phyloP scores from a whole-genome alignment of 179 eudicot species.

The Carnegiea gigantea region DNA sequence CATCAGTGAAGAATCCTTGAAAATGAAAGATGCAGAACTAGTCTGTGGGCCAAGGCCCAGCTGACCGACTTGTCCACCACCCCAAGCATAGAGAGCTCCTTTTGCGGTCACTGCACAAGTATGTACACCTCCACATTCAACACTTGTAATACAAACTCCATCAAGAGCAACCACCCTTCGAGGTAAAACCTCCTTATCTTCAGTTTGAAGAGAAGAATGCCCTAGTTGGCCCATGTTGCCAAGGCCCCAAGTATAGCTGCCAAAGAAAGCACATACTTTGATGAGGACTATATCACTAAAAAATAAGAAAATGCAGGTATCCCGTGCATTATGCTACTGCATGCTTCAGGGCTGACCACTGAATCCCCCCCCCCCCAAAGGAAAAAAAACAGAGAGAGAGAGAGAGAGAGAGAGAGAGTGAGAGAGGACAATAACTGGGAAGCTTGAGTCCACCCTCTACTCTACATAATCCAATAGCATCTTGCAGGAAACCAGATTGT shows the following conservation, averaged over 20 bases:
- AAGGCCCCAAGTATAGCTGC: constrained; percentile 96
- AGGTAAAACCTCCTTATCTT: constrained; percentile 83
- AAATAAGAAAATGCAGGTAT: too few relatives aligned
- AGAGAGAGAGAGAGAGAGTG: too few relatives aligned
- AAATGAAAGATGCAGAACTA: constrained; percentile 61
- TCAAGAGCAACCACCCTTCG: constrained; percentile 87
- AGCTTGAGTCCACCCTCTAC: too few relatives aligned
- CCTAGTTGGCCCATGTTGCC: constrained; percentile 98
- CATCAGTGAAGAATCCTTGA: constrained; percentile 62
- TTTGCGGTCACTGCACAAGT: constrained; percentile 82
- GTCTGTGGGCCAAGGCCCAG: constrained; percentile 89
- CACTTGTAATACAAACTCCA: constrained; percentile 49
- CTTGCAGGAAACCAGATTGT: too few relatives aligned
- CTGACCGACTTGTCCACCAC: constrained; percentile 94
- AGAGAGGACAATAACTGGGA: too few relatives aligned
- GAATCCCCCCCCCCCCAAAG: neutral
- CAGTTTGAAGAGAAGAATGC: constrained; percentile 89
- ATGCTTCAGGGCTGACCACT: too few relatives aligned
- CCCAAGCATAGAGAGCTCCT: constrained; percentile 98
- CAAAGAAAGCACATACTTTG: constrained; percentile 13
- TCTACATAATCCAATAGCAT: too few relatives aligned
- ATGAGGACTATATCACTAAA: constrained; percentile 2
- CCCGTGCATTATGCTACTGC: too few relatives aligned
- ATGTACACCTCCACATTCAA: constrained; percentile 95
- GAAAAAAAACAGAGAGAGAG: too few relatives aligned